phyloP scores from a whole-genome alignment of 768 basidiomycete species.

The Steccherinum ochraceum region DNA sequence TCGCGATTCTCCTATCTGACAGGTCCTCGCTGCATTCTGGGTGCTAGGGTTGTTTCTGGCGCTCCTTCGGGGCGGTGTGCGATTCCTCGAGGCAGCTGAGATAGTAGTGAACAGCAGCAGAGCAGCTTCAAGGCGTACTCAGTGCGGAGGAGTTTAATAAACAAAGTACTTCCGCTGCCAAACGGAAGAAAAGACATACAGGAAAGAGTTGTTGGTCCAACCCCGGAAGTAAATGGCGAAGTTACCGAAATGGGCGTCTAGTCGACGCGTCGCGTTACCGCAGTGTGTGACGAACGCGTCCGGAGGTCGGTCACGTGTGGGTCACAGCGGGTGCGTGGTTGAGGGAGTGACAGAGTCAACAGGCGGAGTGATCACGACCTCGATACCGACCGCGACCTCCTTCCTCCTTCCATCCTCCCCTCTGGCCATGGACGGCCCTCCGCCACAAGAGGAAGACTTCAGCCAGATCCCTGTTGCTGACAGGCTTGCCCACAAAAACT shows the following conservation, averaged over 20 bases:
- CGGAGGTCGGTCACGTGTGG: background rate
- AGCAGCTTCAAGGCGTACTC: no score
- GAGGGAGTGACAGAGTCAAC: no score
- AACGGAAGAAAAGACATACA: background rate
- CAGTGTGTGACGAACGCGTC: background rate
- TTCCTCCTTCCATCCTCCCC: conserved; percentile 8
- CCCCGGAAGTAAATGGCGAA: background rate
- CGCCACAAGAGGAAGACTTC: conserved; percentile 93
- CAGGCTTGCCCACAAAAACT: conserved; percentile 90
- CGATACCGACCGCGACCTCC: conserved; percentile 3
- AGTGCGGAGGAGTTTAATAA: no score
- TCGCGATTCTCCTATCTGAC: no score
- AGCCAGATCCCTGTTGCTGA: conserved; percentile 70
- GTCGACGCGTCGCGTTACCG: background rate
- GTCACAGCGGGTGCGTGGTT: background rate
- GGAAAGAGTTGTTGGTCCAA: no score
- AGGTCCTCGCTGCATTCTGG: no score
- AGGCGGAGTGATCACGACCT: conserved; percentile 4
- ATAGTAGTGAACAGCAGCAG: no score
- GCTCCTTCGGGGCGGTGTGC: no score
- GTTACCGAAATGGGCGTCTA: background rate
- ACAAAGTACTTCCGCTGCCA: background rate
- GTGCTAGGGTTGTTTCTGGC: no score
- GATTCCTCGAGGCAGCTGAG: no score
- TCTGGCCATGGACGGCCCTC: conserved; percentile 75